Evolutionary conservation across 129 eudicot genomes (phyloP), one percentile per base, ranked within the genome.

Genomic region (Lactuca saligna): DNA sequence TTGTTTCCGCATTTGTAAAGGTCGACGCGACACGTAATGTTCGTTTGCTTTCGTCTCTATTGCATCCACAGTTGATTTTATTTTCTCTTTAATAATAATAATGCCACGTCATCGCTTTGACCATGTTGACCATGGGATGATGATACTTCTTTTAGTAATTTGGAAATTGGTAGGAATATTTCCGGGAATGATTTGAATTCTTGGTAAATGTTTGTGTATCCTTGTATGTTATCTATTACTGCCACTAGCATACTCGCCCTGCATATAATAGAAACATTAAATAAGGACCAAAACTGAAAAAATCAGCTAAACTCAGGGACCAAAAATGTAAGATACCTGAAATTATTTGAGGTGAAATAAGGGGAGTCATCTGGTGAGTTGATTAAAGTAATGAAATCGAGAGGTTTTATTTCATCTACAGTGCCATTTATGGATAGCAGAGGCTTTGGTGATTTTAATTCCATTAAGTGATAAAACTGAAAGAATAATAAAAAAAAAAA

Each of bases 191-290:
- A 84, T 39, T 76, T 94, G 46, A 94, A 79, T 44, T 81, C 91
- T 41, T 78, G 86, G 57, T 80, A 87, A 14, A 85, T 59, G 62
- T 69, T 79, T 13, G 83, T 80, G 63, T 81, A 94, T 69, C 97
- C 97, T 57, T 74, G 76, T 12, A 94, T 85, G 17, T 84, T 83
- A 77, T 88, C 93, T 48, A 82, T 70, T 46, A 85, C 85, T 48
- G 93, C 81, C 56, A 66, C 80, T 70, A 94, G 90, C 80, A 87
- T 69, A 66, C 95, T 87, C 65, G 85, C 93, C 90, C 99, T 94
- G 91, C 78, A 81, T 50, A 39, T 60, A 74, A 66, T 25, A 25
- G 1, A 25, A 25, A 25, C 29, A 25, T 25, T 25, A 25, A 25
- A 25, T 25, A 25, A 25, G 29, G 29, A 25, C 29, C 29, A 25